Evolutionary conservation across 106 monocot species (phyloP), one percentile per base, ranked within the genome.

Genomic region (Amphibolis antarctica): DNA sequence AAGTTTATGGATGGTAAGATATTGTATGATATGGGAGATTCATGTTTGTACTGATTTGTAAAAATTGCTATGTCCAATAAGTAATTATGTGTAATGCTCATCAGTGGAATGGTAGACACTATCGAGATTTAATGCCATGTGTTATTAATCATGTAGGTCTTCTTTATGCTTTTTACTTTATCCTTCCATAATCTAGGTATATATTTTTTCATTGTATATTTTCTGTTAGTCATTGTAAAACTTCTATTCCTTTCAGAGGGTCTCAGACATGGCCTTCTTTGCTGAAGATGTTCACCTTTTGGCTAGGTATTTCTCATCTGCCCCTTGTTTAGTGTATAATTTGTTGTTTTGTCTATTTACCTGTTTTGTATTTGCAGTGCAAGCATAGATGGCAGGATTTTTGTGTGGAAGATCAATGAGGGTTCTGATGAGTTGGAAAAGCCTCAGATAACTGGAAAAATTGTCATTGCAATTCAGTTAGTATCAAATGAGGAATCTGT

Each of bases 251-350:
- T 53, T 57, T 15, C 85, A 91, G 91, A 85, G 76, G 69, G 93
- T 94, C 54, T 79, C 93, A 4, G 93, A 94, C 77, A 94, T 94
- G 89, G 77, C 89, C 75, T 94, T 94, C 79, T 94, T 94, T 77
- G 93, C 89, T 68, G 93, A 94, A 60, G 89, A 94, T 81, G 93
- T 94, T 54, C 89, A 89, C 77, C 73, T 89, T 54, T 64, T 94
- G 56, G 86, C 93, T 26, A 94, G 90, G 89, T 98, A 71, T 4
- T 36, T 70, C 31, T 24, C 49, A 4, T 71, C 17, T 43, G 18
- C 44, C 27, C 58, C 64, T 46, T 60, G 0, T 61, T 50, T 73
- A 26, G 15, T 55, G 10, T 42, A 36, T 55, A 18, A 28, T 66
- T 65, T n/a, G n/a, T 19, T 59, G 15, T 29, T 36, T 59, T 56